These are phyloP conservation scores for Talaromyces proteolyticus DNA, from an alignment of 495 filamentous ascomycete genomes.

Conservation along the genomic window DNA sequence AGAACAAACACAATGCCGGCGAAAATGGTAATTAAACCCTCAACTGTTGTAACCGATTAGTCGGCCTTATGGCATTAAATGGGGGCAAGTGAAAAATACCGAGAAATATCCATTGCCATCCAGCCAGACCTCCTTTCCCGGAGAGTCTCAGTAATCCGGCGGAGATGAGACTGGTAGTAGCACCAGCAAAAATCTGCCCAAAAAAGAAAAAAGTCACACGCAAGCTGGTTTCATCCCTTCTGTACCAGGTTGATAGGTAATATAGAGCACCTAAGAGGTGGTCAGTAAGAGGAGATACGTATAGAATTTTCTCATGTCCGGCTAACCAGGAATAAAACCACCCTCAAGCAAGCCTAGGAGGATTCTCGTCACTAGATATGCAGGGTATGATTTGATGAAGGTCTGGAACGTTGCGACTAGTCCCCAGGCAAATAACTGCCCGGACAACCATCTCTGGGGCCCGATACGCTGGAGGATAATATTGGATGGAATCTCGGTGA, in stretches of 20 bases:
- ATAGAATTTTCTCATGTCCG: neutral
- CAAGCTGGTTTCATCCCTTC: constrained; percentile 47
- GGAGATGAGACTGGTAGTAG: constrained; percentile 46
- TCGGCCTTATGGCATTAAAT: too few species aligned
- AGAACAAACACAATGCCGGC: constrained; percentile 44
- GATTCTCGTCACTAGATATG: constrained; percentile 46
- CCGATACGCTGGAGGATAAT: constrained; percentile 50
- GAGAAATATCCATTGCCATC: constrained; percentile 59
- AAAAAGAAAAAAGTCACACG: constrained; percentile 51
- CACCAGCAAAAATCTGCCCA: constrained; percentile 46
- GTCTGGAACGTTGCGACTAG: constrained; percentile 53
- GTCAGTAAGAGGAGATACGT: neutral
- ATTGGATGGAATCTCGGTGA: constrained; percentile 54
- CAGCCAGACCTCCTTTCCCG: constrained; percentile 40
- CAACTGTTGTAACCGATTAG: too few species aligned
- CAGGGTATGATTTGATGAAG: constrained; percentile 45
- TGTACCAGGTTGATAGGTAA: constrained; percentile 56
- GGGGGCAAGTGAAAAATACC: too few species aligned
- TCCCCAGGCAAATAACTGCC: constrained; percentile 54
- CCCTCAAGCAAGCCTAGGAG: constrained; percentile 52
- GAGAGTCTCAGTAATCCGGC: constrained; percentile 44
- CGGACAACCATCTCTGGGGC: constrained; percentile 46
- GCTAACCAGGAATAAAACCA: constrained; percentile 51
- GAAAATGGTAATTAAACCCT: constrained; percentile 48
- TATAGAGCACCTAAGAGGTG: constrained; percentile 57